Evolutionary conservation across 2,329 filamentous ascomycete species (phyloP), one percentile per base, ranked within the genome.

Genomic region (Neofusicoccum kwambonambiense): DNA sequence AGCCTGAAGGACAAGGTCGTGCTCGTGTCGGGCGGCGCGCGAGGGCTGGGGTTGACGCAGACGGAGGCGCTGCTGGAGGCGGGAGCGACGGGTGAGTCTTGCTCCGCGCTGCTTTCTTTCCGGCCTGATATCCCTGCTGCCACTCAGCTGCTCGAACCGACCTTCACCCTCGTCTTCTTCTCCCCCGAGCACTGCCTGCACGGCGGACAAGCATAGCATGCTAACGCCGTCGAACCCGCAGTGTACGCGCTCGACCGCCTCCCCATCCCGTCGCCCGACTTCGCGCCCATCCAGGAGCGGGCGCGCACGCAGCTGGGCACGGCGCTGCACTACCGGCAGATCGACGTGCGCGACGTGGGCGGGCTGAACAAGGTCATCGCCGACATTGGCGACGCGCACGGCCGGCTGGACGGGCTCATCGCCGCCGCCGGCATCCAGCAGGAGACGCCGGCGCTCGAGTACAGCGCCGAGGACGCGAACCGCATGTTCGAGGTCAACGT

Each of bases 371-470:
- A 80, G 47, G 84, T 90, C 61, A 82, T 96, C 54, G 82, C 84
- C 68, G 82, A 80, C 11, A 95, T 97, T 68, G 91, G 87, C 15
- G 82, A 87, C 58, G 79, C 85, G 66, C 86, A 92, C 68, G 89
- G 89, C 5, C 86, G 90, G 15, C 78, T 97, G 67, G 92, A 96
- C 73, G 93, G 93, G 0, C 79, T 96, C 64, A 87, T 97, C 54
- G 88, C 89, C 0, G 88, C 88, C 0, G 89, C 89, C 0, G 89
- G 88, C 1, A 90, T 92, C 71, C 91, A 96, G 78, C 90, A 96
- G 77, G 92, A 96, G 79, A 92, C 88, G 0, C 79, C 91, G 0
- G 92, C 93, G 1, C 81, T 97, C 63, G 92, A 96, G 56, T 96
- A 96, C 75, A 81, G 82, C 1, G 80, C 83, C 61, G 83, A 86